These are phyloP conservation scores for Didymella segeticola DNA, from an alignment of 2,329 filamentous ascomycete genomes.

Conservation along the genomic window DNA sequence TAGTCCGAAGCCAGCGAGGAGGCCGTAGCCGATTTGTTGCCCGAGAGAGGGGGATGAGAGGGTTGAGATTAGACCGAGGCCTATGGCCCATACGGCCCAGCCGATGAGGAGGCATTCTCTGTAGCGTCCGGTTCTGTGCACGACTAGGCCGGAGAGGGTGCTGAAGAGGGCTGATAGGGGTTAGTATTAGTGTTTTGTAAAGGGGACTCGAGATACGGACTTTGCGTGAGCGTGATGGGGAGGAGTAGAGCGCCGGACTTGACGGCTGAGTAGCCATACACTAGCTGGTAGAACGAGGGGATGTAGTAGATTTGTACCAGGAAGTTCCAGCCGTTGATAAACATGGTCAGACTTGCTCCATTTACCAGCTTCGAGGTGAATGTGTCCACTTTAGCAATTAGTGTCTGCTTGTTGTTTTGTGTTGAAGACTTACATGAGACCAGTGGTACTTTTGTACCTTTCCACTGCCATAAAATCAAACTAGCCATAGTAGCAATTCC, in stretches of 20 bases:
- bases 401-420: no score
- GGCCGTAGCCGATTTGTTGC: constrained; percentile 27
- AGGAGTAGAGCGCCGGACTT: constrained; percentile 58
- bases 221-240: constrained; percentile 55
- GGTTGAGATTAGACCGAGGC: constrained; percentile 26
- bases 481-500: constrained; percentile 56
- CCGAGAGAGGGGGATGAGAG: constrained; percentile 21
- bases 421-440: constrained; percentile 59
- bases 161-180: constrained; percentile 24
- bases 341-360: constrained; percentile 49
- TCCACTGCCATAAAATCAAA: constrained; percentile 66
- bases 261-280: constrained; percentile 55
- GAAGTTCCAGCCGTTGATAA: constrained; percentile 67
- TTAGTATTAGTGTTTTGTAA: neutral
- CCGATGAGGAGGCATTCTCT: constrained; percentile 28
- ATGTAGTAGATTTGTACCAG: constrained; percentile 67
- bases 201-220: constrained; percentile 9
- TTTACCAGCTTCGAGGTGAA: constrained; percentile 27
- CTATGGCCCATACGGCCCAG: constrained; percentile 30
- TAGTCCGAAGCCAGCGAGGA: constrained; percentile 43
- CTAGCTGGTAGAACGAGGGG: constrained; percentile 68
- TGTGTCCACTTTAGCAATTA: constrained; percentile 27
- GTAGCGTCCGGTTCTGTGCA: constrained; percentile 29
- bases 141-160: constrained; percentile 27
- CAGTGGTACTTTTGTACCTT: constrained; percentile 63